phyloP scores from a whole-genome alignment of 2,329 filamentous ascomycete species.

The Phaeomoniella chlamydospora region DNA sequence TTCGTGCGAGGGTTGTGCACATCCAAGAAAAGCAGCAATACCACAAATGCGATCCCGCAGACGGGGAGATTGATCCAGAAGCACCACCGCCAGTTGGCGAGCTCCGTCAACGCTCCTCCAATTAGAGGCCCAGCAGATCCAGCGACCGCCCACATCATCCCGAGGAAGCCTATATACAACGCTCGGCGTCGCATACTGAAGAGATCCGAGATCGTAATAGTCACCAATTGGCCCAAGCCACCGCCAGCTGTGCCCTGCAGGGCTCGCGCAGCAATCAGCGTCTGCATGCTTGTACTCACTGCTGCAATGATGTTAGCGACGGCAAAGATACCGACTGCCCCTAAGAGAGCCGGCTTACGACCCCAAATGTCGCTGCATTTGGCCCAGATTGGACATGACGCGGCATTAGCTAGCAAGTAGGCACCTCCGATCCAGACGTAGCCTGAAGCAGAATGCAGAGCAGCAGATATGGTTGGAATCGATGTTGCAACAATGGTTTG shows the following conservation, averaged over 20 bases:
- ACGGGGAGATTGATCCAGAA: slow-evolving; percentile 43
- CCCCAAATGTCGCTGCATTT: slow-evolving; percentile 42
- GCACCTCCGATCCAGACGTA: slow-evolving; percentile 40
- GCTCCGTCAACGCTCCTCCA: slow-evolving; percentile 33
- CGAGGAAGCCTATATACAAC: slow-evolving; percentile 35
- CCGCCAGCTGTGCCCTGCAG: slow-evolving; percentile 40
- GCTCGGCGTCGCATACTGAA: slow-evolving; percentile 35
- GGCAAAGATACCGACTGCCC: slow-evolving; percentile 33
- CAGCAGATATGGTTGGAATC: slow-evolving; percentile 42
- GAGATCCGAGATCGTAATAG: slow-evolving; percentile 39
- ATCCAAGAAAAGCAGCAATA: slow-evolving; percentile 38
- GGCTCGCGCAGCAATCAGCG: slow-evolving; percentile 37
- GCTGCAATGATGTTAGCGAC: slow-evolving; percentile 34
- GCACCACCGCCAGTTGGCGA: slow-evolving; percentile 35
- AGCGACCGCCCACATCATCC: slow-evolving; percentile 40
- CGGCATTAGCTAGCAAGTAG: slow-evolving; percentile 33
- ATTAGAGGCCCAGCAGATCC: slow-evolving; percentile 37
- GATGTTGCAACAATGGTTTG: slow-evolving; percentile 47
- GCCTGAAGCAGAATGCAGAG: slow-evolving; percentile 33
- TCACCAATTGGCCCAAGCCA: slow-evolving; percentile 34
- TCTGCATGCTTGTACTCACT: slow-evolving; percentile 27
- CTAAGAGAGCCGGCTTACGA: slow-evolving; percentile 36
- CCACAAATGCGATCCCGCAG: slow-evolving; percentile 30
- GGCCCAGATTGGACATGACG: slow-evolving; percentile 21
- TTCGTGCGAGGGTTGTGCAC: slow-evolving; percentile 39